phyloP scores from a whole-genome alignment of 2,329 filamentous ascomycete genomes.

The Tricladium varicosporioides region DNA sequence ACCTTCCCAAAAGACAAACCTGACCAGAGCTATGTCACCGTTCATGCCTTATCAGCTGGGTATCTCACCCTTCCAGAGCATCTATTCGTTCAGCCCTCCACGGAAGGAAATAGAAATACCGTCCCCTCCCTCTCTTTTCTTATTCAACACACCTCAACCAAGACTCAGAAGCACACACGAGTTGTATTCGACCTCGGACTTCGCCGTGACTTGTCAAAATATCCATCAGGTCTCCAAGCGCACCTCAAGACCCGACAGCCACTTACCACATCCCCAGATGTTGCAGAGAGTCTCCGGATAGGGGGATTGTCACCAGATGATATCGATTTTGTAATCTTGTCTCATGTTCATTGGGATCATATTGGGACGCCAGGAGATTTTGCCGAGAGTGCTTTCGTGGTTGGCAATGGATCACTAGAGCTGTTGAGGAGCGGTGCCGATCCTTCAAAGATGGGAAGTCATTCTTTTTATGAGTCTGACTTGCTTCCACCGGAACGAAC shows the following conservation, averaged over 20 bases:
- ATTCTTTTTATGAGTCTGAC: constrained; percentile 44
- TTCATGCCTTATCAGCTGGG: constrained; percentile 40
- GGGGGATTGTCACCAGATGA: constrained; percentile 35
- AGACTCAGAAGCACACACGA: constrained; percentile 23
- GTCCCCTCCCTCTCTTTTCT: constrained; percentile 54
- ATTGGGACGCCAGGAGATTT: constrained; percentile 55
- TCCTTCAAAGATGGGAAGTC: constrained; percentile 26
- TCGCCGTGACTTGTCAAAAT: constrained; percentile 43
- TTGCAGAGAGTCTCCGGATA: constrained; percentile 37
- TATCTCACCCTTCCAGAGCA: constrained; percentile 46
- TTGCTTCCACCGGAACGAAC: constrained; percentile 42
- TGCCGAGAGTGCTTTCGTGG: constrained; percentile 44
- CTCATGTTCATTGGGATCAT: constrained; percentile 58
- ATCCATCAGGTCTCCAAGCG: constrained; percentile 42
- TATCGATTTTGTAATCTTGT: constrained; percentile 37
- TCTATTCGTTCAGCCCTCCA: constrained; percentile 45
- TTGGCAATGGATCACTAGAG: constrained; percentile 46
- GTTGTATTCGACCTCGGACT: constrained; percentile 55
- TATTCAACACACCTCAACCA: constrained; percentile 41
- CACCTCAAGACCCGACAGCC: constrained; percentile 47
- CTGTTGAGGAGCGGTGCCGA: constrained; percentile 35
- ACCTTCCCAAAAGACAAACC: constrained; percentile 1
- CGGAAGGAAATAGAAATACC: constrained; percentile 41
- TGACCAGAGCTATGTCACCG: constrained; percentile 30
- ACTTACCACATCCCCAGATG: constrained; percentile 43